phyloP scores from a whole-genome alignment of 2,329 filamentous ascomycete genomes.

The Penicillium sp. region DNA sequence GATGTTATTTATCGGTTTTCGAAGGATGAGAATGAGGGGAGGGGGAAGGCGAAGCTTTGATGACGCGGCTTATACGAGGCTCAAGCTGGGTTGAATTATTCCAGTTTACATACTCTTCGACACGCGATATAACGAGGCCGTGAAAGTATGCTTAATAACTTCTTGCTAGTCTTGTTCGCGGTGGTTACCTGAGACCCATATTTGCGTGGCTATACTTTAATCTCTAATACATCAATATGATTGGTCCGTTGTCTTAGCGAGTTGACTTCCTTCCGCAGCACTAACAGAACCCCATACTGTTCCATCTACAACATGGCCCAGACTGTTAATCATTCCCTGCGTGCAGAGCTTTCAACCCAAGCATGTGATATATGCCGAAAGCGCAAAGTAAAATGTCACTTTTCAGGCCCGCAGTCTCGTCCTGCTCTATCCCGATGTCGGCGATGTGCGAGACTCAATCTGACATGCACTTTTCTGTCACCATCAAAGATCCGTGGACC shows the following conservation, averaged over 20 bases:
- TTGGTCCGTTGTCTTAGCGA: not conserved
- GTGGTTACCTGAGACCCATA: no score
- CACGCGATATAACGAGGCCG: no score
- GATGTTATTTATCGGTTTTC: conserved; percentile 43
- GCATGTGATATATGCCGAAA: conserved; percentile 17
- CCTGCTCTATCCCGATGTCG: not conserved
- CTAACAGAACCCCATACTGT: not conserved
- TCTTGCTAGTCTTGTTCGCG: no score
- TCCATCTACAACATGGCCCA: not conserved
- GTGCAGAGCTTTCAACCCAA: not conserved
- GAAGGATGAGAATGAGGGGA: conserved; percentile 1
- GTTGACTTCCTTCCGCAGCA: not conserved
- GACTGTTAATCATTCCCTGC: not conserved
- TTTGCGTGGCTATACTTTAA: no score
- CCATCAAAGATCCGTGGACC: conserved; percentile 15
- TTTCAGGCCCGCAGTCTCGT: not conserved
- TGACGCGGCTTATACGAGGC: not conserved
- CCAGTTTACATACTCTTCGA: no score
- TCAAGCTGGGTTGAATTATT: no score
- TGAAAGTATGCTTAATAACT: no score
- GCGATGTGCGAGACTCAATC: conserved; percentile 13
- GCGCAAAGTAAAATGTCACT: conserved; percentile 8
- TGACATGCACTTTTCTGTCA: conserved; percentile 14
- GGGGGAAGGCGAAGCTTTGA: not conserved
- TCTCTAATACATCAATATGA: not conserved